Evolutionary conservation across 768 basidiomycete species (phyloP).

Genomic region (Phlebiopsis flavidoalba): DNA sequence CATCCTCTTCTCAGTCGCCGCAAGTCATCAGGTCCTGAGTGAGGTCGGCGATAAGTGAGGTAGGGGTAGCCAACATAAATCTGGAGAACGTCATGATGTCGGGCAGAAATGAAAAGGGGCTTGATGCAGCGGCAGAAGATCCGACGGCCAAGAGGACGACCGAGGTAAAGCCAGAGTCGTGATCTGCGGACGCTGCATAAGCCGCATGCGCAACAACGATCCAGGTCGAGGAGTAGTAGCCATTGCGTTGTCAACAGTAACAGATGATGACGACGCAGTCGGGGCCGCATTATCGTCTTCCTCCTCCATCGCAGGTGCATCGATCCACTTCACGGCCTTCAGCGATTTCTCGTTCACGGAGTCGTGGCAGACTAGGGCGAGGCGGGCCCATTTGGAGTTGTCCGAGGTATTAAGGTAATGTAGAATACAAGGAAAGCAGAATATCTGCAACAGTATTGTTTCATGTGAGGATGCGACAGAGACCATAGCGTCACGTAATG

Average conservation of each 20-base stretch:
- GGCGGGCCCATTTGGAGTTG: constrained; percentile 80
- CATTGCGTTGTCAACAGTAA: constrained; percentile 31
- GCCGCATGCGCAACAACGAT: constrained; percentile 71
- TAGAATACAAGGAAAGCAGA: constrained; percentile 91
- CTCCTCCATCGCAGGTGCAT: constrained; percentile 37
- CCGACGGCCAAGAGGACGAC: constrained; percentile 90
- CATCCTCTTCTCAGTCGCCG: constrained; percentile 57
- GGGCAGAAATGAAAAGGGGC: constrained; percentile 95
- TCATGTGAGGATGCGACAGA: constrained; percentile 7
- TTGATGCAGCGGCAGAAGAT: constrained; percentile 84
- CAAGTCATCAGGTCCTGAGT: constrained; percentile 72
- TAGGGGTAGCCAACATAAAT: constrained; percentile 94
- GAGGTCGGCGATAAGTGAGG: constrained; percentile 74
- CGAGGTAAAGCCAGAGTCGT: constrained; percentile 93
- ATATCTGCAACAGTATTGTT: constrained; percentile 51
- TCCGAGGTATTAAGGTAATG: constrained; percentile 85
- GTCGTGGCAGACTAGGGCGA: constrained; percentile 90
- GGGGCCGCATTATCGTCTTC: constrained; percentile 29
- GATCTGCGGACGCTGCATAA: constrained; percentile 90
- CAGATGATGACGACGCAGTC: constrained; percentile 45
- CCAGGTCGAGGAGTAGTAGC: constrained; percentile 45
- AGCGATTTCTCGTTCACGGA: constrained; percentile 86
- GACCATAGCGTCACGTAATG: constrained; percentile 55
- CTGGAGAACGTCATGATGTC: constrained; percentile 84
- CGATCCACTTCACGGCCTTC: constrained; percentile 90